Percentiles rank a stretch among this genome's conserved stretches.
These are phyloP conservation scores for Saturnispora quitensis DNA, from an alignment of 805 yeast genomes.

Conservation along the genomic window DNA sequence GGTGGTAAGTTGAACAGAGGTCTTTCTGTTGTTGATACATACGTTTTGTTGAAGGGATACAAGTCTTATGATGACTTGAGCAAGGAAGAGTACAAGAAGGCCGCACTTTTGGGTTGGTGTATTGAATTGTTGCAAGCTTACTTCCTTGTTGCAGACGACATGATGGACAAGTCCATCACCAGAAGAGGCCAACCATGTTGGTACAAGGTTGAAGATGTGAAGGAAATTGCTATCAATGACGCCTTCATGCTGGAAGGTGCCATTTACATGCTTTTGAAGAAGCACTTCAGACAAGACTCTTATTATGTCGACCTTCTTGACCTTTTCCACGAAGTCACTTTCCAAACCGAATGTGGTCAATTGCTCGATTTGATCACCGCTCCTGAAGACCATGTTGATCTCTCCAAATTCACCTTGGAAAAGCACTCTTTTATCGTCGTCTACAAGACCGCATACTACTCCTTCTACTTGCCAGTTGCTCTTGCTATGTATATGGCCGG, in stretches of 20 bases:
- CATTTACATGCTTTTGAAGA: slow-evolving; percentile 80
- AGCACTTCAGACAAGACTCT: slow-evolving; percentile 70
- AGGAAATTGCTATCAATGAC: slow-evolving; percentile 93
- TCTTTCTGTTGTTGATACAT: slow-evolving; percentile 88
- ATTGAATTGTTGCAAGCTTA: slow-evolving; percentile 92
- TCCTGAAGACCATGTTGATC: slow-evolving; percentile 89
- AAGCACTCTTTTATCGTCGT: slow-evolving; percentile 94
- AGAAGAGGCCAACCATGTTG: slow-evolving; percentile 99
- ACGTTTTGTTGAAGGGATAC: slow-evolving; percentile 64
- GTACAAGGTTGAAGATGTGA: slow-evolving; percentile 75
- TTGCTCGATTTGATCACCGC: slow-evolving; percentile 92
- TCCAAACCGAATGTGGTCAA: slow-evolving; percentile 97
- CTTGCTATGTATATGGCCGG: slow-evolving; percentile 94
- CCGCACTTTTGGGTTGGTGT: slow-evolving; percentile 91
- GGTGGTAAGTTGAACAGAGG: slow-evolving; percentile 98
- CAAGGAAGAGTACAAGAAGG: slow-evolving; percentile 65
- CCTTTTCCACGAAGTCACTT: slow-evolving; percentile 92
- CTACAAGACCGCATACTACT: slow-evolving; percentile 95
- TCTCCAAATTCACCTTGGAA: slow-evolving; percentile 72
- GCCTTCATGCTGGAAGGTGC: slow-evolving; percentile 95
- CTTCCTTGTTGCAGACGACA: slow-evolving; percentile 95
- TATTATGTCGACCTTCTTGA: slow-evolving; percentile 88
- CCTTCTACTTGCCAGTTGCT: slow-evolving; percentile 95
- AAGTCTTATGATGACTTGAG: slow-evolving; percentile 46
- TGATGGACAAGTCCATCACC: slow-evolving; percentile 94